Percentiles rank a stretch among this genome's conserved stretches.
These are phyloP conservation scores for Pyrenula aspistea DNA, from an alignment of 495 filamentous ascomycete genomes.

Conservation along the genomic window DNA sequence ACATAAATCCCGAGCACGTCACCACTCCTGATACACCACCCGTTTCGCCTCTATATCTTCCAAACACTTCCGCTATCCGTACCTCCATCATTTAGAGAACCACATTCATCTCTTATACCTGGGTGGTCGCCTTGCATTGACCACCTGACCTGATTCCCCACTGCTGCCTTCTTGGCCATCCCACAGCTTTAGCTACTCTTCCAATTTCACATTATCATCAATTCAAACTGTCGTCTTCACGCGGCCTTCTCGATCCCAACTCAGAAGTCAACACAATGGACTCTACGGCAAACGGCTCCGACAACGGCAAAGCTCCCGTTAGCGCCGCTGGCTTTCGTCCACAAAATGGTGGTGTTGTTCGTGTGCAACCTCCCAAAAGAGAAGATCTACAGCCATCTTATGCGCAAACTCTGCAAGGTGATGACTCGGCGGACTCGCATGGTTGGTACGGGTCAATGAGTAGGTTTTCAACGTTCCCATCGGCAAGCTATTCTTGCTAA, in stretches of 20 bases:
- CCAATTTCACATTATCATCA: not conserved
- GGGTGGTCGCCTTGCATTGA: not conserved
- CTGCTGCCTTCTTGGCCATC: not conserved
- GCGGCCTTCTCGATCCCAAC: not conserved
- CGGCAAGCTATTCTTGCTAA: not conserved
- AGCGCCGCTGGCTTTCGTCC: conserved; percentile 9
- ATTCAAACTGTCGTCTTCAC: not conserved
- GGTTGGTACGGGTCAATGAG: conserved; percentile 90
- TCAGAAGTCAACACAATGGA: not conserved
- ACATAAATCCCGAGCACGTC: not conserved
- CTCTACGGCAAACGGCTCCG: not conserved
- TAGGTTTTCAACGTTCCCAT: conserved; percentile 27
- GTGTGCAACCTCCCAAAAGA: conserved; percentile 67
- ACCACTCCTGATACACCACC: not conserved
- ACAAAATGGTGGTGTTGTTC: conserved; percentile 38
- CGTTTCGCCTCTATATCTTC: not conserved
- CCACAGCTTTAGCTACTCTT: not conserved
- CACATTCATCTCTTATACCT: not conserved
- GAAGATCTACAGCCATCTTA: conserved; percentile 87
- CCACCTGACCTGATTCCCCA: not conserved
- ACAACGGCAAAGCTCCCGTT: conserved; percentile 31
- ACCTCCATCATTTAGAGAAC: too few species aligned
- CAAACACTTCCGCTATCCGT: not conserved
- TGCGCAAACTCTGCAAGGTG: conserved; percentile 59
- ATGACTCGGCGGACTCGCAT: conserved; percentile 55